Base-by-base conservation (phyloP, 352 stramenopile species). In the Globisporangium lucens region DNA sequence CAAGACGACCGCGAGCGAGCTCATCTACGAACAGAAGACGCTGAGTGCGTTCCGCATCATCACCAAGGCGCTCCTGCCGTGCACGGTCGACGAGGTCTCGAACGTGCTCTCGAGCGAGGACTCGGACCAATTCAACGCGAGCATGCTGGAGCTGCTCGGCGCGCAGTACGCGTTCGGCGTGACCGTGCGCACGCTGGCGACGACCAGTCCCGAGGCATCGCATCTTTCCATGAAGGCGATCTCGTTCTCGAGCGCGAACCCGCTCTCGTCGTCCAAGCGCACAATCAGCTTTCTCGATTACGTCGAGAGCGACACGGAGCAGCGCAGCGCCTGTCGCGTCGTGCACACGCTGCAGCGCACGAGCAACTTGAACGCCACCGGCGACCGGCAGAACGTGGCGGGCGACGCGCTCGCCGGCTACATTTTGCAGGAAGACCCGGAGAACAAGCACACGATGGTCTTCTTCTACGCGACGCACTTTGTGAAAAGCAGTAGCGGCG, bases 81-180 rank as follows among this genome's bases (percentile, higher is more conserved):
- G 71, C 60, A 75, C 64, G 5, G 65, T 64, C 22, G 49, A 65
- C 49, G 71, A 77, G 56, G 15, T 77, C 49, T 62, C 58, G 2
- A 51, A 68, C 22, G 65, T 69, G 30, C 41, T 77, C 9, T 74
- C 68, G 15, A 41, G 49, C 29, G 65, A 66, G 27, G 53, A 75
- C 61, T 64, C 69, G 27, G 71, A 77, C 56, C 63, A 67, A 47
- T 75, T 69, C 63, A 77, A 77, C 63, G 68, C 71, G 22, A 73
- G 63, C 33, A 77, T 77, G 71, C 29, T 77, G 33, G 68, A 72
- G 41, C 53, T 77, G 30, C 68, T 69, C 24, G 71, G 71, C 5
- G 8, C 41, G 0, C 43, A 67, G 22, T 77, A 59, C 56, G 60
- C 57, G 30, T 77, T 68, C 51, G 68, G 71, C 4, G 68, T 77